Base-by-base conservation (phyloP, 2,329 filamentous ascomycete species). In the Aspergillus transmontanensis region DNA sequence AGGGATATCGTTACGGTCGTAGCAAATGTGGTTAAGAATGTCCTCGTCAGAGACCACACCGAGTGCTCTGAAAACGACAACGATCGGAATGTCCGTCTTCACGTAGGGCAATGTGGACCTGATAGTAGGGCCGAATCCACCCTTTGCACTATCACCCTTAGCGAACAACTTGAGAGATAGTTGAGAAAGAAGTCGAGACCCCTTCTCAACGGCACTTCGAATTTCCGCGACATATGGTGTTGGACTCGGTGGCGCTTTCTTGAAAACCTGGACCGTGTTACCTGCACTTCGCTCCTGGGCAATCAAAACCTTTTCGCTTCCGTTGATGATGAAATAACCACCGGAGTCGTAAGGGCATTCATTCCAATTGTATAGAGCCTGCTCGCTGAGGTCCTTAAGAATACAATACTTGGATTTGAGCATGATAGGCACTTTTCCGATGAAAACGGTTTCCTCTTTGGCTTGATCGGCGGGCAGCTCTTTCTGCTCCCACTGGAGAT, bases 251-350 rank as follows among this genome's bases (percentile, higher is more conserved):
- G 90, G 87, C 0, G 94, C 93, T 83, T 99, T 99, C 81, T 96
- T 94, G 87, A 99, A 99, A 32, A 99, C 94, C 80, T 99, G 95
- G 6, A 99, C 95, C 63, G 98, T 99, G 75, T 99, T 99, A 75
- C 94, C 95, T 46, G 95, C 95, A 76, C 94, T 97, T 66, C 95
- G 91, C 80, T 99, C 95, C 78, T 99, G 95, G 1, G 95, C 95
- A 72, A 99, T 99, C 70, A 99, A 82, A 26, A 99, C 95, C 84
- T 99, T 99, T 77, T 99, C 95, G 79, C 92, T 96, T 50, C 95
- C 95, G 81, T 99, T 99, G 85, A 99, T 99, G 72, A 99, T 93
- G 75, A 99, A 99, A 80, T 99, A 99, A 69, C 95, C 95, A 70
- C 95, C 95, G 75, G 97, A 95, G 74, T 99, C 95, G 78, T 97